Evolutionary conservation across 495 filamentous ascomycete genomes (phyloP), one percentile per base, ranked within the genome.

Genomic region (Penicillium odoratum): DNA sequence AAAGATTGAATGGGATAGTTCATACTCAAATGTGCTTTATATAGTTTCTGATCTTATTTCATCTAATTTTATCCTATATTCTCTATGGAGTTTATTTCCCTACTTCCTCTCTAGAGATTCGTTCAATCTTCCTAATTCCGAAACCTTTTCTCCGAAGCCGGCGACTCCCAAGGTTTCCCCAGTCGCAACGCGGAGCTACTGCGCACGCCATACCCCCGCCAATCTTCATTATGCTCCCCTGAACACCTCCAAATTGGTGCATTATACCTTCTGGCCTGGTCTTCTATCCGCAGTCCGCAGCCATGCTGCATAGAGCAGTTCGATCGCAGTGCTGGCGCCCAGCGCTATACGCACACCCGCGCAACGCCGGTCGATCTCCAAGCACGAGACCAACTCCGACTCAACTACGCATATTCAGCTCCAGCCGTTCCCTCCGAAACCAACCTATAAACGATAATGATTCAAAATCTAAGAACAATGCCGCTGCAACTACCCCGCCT

Each of bases 301-400:
- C 56, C 60, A 79, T 79, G 76, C 75, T 79, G 68, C 74, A 67
- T 63, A 72, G 70, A 69, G 75, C 76, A 59, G 71, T 70, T 33
- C 73, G 71, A 59, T 66, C 73, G 62, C 66, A 70, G 53, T 78
- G 75, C 58, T 71, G 66, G 70, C 73, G 73, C 60, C 60, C 76
- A 42, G 59, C 65, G 56, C 74, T 61, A 57, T 65, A 64, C 62
- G 56, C 67, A 60, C 53, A 62, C 60, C 67, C 61, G 62, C 56
- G 61, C 64, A 62, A 63, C 61, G 65, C 70, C 61, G 60, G 62
- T 61, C 65, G 64, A 59, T 63, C 60, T 43, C 63, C 60, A 59
- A 63, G 69, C 61, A 64, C 58, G 46, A 57, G 65, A 57, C 57
- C 58, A 42, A 55, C 60, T 53, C 54, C 57, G 29, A 56, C 62